Evolutionary conservation across 2,329 filamentous ascomycete species (phyloP).

Genomic region (Cladosporium phlei): DNA sequence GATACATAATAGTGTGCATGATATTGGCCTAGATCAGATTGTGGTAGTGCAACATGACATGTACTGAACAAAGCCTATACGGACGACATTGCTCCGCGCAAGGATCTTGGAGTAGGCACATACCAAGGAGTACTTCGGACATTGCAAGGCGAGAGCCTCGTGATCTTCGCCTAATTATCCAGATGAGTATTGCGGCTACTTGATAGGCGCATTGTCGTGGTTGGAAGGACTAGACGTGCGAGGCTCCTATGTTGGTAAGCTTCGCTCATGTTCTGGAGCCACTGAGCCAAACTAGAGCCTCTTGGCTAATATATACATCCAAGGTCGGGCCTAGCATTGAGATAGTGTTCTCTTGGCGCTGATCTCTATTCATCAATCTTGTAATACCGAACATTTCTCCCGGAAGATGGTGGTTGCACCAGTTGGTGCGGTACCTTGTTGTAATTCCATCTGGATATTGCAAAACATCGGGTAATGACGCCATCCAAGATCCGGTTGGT

Average conservation of each 20-base stretch:
- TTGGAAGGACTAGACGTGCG: neutral
- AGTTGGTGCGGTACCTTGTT: neutral
- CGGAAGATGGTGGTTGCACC: neutral
- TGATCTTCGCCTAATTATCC: neutral
- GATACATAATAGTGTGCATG: neutral
- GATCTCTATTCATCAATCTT: constrained; percentile 1
- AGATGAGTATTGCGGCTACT: neutral
- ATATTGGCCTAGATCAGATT: neutral
- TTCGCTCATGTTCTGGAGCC: constrained; percentile 1
- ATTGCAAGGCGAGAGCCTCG: neutral
- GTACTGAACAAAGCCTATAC: constrained; percentile 1
- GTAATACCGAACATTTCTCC: neutral
- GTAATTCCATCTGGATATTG: neutral
- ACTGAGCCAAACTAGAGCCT: neutral
- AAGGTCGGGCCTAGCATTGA: neutral
- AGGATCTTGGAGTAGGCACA: neutral
- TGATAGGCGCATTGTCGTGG: neutral
- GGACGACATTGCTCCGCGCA: constrained; percentile 1
- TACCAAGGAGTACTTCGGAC: neutral
- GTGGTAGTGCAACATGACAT: neutral
- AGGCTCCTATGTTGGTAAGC: constrained; percentile 9
- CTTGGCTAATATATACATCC: constrained; percentile 1
- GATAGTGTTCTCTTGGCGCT: neutral
- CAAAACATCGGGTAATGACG: neutral
- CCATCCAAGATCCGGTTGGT: too few species aligned